These are phyloP conservation scores for Thymus quinquecostatus DNA, from an alignment of 257 asterid species.

Conservation along the genomic window DNA sequence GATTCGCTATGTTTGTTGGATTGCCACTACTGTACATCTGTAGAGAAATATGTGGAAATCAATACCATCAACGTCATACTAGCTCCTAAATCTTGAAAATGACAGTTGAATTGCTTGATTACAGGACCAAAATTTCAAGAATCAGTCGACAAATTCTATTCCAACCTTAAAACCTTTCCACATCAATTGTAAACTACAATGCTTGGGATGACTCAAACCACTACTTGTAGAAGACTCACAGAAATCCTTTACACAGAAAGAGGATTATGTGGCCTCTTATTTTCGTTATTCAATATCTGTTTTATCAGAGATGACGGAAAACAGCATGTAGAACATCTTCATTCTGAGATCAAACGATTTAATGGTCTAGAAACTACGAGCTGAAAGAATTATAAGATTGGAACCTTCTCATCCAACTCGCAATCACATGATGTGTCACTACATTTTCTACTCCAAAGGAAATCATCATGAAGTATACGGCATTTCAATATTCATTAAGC, in stretches of 20 bases:
- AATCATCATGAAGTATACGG: background rate
- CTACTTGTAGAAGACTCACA: constrained; percentile 15
- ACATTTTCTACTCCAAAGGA: background rate
- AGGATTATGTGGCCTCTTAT: background rate
- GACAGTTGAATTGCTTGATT: background rate
- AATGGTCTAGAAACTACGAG: constrained; percentile 13
- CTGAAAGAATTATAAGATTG: background rate
- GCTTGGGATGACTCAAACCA: constrained; percentile 13
- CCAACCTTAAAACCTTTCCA: background rate
- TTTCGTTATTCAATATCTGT: too few species aligned
- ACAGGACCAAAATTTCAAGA: background rate
- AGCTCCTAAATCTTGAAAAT: background rate
- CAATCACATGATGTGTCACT: background rate
- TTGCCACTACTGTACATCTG: constrained; percentile 99
- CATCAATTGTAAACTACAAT: constrained; percentile 11
- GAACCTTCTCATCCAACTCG: constrained; percentile 4
- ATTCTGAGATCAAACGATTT: background rate
- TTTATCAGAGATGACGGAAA: background rate
- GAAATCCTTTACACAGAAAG: background rate
- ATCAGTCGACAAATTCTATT: background rate
- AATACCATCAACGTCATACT: background rate
- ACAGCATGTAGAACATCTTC: constrained; percentile 6
- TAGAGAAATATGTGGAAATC: constrained; percentile 18
- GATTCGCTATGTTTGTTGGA: constrained; percentile 97
- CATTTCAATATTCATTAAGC: background rate